Percentiles rank a stretch among this genome's conserved stretches.
phyloP scores from a whole-genome alignment of 768 basidiomycete species.

The Leccinum aurantiacum region DNA sequence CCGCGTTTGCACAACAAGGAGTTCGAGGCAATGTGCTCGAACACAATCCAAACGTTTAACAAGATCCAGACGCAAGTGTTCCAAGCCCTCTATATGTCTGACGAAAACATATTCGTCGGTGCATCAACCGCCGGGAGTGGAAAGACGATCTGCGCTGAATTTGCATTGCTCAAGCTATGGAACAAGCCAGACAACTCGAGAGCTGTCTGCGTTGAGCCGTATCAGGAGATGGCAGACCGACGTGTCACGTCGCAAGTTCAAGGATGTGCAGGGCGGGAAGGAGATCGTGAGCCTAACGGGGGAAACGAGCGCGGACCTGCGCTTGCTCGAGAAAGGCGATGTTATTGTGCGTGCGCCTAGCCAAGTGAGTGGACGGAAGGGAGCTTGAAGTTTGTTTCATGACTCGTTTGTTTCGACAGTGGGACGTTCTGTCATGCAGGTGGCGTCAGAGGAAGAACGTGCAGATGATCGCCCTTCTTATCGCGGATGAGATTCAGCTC shows the following conservation, averaged over 20 bases:
- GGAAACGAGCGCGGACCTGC: conserved; percentile 89
- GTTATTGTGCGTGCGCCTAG: conserved; percentile 92
- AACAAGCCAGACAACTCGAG: conserved; percentile 77
- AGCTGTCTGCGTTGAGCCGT: conserved; percentile 95
- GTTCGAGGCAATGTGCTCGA: conserved; percentile 83
- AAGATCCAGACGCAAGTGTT: conserved; percentile 99
- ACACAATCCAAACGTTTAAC: conserved; percentile 85
- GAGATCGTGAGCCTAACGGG: conserved; percentile 93
- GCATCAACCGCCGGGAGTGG: conserved; percentile 97
- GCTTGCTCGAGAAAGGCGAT: conserved; percentile 87
- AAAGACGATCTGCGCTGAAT: conserved; percentile 97
- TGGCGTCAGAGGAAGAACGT: conserved; percentile 99
- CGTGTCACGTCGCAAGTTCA: conserved; percentile 80
- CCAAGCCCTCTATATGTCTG: conserved; percentile 94
- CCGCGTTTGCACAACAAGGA: conserved; percentile 94
- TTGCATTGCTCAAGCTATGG: conserved; percentile 94
- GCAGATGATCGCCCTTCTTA: conserved; percentile 87
- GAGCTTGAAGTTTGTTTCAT: not conserved
- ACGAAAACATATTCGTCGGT: conserved; percentile 96
- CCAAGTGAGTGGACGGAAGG: conserved; percentile 53
- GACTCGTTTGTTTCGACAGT: conserved; percentile 45
- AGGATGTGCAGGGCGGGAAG: conserved; percentile 82
- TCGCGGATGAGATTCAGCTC: conserved; percentile 94
- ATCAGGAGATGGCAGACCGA: conserved; percentile 95
- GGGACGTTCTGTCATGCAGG: conserved; percentile 91